Conservation (phyloP, 1,284 basidiomycete species). For the Meira nashicola region DNA sequence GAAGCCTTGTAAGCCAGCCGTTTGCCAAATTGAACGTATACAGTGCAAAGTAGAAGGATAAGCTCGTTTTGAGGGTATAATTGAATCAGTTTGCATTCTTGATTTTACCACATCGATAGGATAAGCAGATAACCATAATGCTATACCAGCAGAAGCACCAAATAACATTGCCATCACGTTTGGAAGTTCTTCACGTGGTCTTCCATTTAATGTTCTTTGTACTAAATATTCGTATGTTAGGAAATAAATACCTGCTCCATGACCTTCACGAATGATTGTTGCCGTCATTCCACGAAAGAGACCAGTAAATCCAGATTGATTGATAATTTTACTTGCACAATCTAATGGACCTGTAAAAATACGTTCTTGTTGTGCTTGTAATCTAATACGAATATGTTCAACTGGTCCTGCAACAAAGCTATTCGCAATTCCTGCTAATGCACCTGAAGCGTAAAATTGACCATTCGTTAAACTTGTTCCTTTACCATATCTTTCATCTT, state of each 20-base stretch:
- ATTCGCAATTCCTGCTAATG: slow-evolving; percentile 82
- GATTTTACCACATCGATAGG: slow-evolving; percentile 63
- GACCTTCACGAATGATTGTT: slow-evolving; percentile 77
- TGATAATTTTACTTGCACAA: slow-evolving; percentile 21
- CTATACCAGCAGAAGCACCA: slow-evolving; percentile 36
- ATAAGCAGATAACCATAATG: slow-evolving; percentile 47
- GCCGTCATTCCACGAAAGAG: slow-evolving; percentile 90
- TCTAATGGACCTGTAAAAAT: slow-evolving; percentile 54
- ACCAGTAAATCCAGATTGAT: slow-evolving; percentile 64
- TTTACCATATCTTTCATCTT: neutral
- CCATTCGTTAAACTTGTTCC: slow-evolving; percentile 57
- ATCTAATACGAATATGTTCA: slow-evolving; percentile 93
- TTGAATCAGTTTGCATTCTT: slow-evolving; percentile 82
- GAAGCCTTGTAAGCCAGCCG: slow-evolving; percentile 79
- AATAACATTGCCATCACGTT: slow-evolving; percentile 38
- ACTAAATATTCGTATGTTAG: slow-evolving; percentile 87
- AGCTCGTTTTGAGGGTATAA: slow-evolving; percentile 57
- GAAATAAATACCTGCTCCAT: slow-evolving; percentile 65
- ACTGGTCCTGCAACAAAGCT: slow-evolving; percentile 89
- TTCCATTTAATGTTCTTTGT: slow-evolving; percentile 10
- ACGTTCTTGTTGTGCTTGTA: slow-evolving; percentile 47
- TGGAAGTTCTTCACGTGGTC: slow-evolving; percentile 29
- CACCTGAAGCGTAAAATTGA: slow-evolving; percentile 74
- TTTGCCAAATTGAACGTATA: slow-evolving; percentile 70
- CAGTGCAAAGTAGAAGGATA: slow-evolving; percentile 79